A percentile compares a stretch with the other conserved stretches of the same genome.
phyloP scores from a whole-genome alignment of 2,329 filamentous ascomycete species.

The Penicillium corylophilum region DNA sequence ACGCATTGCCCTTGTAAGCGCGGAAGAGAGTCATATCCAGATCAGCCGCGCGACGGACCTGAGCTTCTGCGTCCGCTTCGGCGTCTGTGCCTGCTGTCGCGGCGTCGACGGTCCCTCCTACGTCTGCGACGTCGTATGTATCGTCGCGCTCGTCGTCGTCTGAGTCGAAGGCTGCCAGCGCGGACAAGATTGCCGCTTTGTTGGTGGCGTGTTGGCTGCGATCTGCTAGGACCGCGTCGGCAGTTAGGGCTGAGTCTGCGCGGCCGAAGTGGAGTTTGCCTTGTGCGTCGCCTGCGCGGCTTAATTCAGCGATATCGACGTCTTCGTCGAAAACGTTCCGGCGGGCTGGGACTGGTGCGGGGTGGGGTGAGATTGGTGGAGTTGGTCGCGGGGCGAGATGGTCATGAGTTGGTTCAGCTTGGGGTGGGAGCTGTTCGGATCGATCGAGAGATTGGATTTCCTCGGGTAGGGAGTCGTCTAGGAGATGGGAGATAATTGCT shows the following conservation, averaged over 20 bases:
- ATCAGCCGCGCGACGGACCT: slow-evolving; percentile 34
- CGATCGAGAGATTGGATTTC: slow-evolving; percentile 66
- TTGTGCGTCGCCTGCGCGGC: slow-evolving; percentile 55
- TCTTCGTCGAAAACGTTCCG: slow-evolving; percentile 79
- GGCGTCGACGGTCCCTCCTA: slow-evolving; percentile 81
- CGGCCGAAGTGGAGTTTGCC: slow-evolving; percentile 75
- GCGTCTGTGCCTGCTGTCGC: slow-evolving; percentile 45
- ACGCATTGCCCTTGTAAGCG: slow-evolving; percentile 64
- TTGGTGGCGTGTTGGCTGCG: slow-evolving; percentile 61
- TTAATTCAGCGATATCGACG: slow-evolving; percentile 67
- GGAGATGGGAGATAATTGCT: slow-evolving; percentile 74
- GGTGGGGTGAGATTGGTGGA: slow-evolving; percentile 28
- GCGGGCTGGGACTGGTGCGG: slow-evolving; percentile 45
- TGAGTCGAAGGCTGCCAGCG: slow-evolving; percentile 82
- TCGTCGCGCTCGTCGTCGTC: slow-evolving; percentile 97
- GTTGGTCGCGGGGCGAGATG: slow-evolving; percentile 56
- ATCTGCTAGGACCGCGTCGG: slow-evolving; percentile 70
- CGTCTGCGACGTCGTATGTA: slow-evolving; percentile 89
- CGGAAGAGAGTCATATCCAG: slow-evolving; percentile 72
- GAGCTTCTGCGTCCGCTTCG: slow-evolving; percentile 58
- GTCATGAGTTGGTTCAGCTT: slow-evolving; percentile 50
- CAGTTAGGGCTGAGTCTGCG: slow-evolving; percentile 57
- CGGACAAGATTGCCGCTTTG: slow-evolving; percentile 85
- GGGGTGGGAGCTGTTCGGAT: slow-evolving; percentile 51
- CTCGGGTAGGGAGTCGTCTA: slow-evolving; percentile 72